These are phyloP conservation scores for Naegleria gruberi DNA, from an alignment of 208 protist genomes.

Conservation along the genomic window DNA sequence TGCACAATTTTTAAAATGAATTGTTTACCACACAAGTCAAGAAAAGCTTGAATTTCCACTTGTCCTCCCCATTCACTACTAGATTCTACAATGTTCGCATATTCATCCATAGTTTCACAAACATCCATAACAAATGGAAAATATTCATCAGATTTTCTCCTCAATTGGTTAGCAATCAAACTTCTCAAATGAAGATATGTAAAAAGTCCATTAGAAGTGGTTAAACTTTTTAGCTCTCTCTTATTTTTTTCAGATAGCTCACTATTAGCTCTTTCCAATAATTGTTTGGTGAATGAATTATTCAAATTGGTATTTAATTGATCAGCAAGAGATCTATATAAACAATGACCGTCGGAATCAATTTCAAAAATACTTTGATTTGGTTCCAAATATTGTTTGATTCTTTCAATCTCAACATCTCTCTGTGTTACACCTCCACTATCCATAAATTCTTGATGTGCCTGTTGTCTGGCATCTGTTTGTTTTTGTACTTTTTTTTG, in stretches of 20 bases:
- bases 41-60: background rate
- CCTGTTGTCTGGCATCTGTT: background rate
- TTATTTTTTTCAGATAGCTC: background rate
- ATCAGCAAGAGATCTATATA: slow-evolving; percentile 5
- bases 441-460: background rate
- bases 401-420: background rate
- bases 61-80: slow-evolving; percentile 15
- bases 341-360: slow-evolving; percentile 24
- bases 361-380: background rate
- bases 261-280: background rate
- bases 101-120: slow-evolving; percentile 3
- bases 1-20: background rate
- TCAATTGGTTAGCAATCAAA: background rate
- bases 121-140: slow-evolving; percentile 2
- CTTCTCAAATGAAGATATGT: background rate
- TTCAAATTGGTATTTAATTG: background rate
- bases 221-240: background rate
- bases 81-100: background rate
- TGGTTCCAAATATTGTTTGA: background rate
- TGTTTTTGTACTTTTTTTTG: background rate
- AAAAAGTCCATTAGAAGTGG: background rate
- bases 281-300: background rate
- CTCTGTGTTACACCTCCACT: background rate
- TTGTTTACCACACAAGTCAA: background rate
- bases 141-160: background rate